A percentile compares a stretch with the other conserved stretches of the same genome.
These are phyloP conservation scores for Scheffersomyces spartinae DNA, from an alignment of 805 yeast species.

Conservation along the genomic window DNA sequence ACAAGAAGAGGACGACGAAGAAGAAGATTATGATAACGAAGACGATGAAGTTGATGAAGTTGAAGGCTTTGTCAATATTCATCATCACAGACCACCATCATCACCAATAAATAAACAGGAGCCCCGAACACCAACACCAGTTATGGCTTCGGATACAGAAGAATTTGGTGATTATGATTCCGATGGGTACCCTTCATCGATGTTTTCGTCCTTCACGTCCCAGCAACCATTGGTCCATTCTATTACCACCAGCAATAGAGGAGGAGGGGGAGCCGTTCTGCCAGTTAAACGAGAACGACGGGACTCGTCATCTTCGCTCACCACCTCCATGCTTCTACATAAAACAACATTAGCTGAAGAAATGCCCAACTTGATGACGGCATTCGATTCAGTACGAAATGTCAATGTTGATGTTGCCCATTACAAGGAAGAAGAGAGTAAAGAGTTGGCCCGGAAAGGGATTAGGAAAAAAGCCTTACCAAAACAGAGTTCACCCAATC, in stretches of 20 bases:
- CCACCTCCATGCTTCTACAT: constrained; percentile 19
- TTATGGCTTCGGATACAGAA: constrained; percentile 6
- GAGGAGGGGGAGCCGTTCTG: too few relatives aligned
- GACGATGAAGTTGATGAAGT: constrained; percentile 1
- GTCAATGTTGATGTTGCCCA: constrained; percentile 25
- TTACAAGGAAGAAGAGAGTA: constrained; percentile 6
- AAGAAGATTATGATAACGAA: constrained; percentile 2
- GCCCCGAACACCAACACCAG: too few relatives aligned
- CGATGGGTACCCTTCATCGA: constrained; percentile 13
- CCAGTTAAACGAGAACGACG: too few relatives aligned
- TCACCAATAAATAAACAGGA: too few relatives aligned
- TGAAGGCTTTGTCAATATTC: constrained; percentile 1
- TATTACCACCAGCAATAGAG: constrained; percentile 18
- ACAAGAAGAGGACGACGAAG: constrained; percentile 2
- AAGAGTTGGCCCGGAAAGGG: constrained; percentile 9
- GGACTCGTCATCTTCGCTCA: constrained; percentile 16
- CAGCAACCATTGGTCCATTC: constrained; percentile 28
- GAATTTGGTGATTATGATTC: constrained; percentile 13
- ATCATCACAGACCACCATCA: background rate
- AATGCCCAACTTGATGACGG: constrained; percentile 32
- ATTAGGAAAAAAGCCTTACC: constrained; percentile 6
- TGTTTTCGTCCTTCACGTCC: constrained; percentile 10
- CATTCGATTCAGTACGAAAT: constrained; percentile 30
- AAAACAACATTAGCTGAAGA: constrained; percentile 31
- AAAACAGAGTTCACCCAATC: constrained; percentile 1